Evolutionary conservation across 2,329 filamentous ascomycete genomes (phyloP).

Genomic region (Seiridium cupressi): DNA sequence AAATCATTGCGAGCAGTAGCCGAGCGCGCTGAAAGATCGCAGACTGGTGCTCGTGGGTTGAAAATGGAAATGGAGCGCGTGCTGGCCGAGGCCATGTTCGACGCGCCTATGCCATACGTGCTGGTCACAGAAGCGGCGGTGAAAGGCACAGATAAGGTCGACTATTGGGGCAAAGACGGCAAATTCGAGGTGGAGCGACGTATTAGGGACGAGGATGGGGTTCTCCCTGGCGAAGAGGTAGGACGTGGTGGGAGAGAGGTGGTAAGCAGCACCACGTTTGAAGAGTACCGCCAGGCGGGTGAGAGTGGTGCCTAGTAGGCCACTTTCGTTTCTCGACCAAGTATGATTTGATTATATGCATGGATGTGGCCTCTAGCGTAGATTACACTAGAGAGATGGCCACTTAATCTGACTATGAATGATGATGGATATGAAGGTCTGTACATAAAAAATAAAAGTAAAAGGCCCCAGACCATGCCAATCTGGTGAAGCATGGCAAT

Average conservation of each 20-base stretch:
- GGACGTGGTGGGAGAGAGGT: slow-evolving; percentile 13
- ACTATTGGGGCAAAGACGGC: slow-evolving; percentile 69
- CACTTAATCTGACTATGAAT: background rate
- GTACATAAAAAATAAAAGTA: background rate
- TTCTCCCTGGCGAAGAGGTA: slow-evolving; percentile 13
- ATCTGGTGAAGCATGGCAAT: no score
- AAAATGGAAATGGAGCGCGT: slow-evolving; percentile 81
- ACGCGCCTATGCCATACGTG: slow-evolving; percentile 73
- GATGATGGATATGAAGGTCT: background rate
- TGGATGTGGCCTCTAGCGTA: background rate
- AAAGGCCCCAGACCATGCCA: background rate
- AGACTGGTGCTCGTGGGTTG: slow-evolving; percentile 76
- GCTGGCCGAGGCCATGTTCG: slow-evolving; percentile 77
- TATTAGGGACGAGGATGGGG: slow-evolving; percentile 60
- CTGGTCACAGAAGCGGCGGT: slow-evolving; percentile 71
- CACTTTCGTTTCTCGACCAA: background rate
- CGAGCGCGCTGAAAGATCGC: slow-evolving; percentile 55
- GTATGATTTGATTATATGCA: background rate
- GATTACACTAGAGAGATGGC: no score
- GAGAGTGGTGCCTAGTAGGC: slow-evolving; percentile 26
- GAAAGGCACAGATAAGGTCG: slow-evolving; percentile 56
- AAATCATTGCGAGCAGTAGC: slow-evolving; percentile 81
- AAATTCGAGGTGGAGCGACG: slow-evolving; percentile 67
- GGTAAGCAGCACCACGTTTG: slow-evolving; percentile 18
- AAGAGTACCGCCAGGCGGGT: slow-evolving; percentile 28